A percentile compares a stretch with the other conserved stretches of the same genome.
These are phyloP conservation scores for Nannochloropsis oceanica DNA, from an alignment of 108 stramenopile species.

Conservation along the genomic window DNA sequence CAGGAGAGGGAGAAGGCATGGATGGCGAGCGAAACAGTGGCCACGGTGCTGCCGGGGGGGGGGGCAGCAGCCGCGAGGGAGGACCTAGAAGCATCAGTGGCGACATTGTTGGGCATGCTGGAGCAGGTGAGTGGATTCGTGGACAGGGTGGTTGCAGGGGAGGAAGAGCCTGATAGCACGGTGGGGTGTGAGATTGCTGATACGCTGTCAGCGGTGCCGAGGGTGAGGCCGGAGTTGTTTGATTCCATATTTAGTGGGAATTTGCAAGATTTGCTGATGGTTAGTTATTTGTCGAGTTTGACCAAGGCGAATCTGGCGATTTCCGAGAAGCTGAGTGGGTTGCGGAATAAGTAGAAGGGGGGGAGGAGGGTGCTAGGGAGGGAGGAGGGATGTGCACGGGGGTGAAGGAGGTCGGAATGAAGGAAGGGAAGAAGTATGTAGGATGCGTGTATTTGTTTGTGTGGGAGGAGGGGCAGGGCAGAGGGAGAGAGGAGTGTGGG, in stretches of 20 bases:
- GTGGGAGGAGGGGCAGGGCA: background rate
- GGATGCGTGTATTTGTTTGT: background rate
- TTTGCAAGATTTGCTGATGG: constrained; percentile 92
- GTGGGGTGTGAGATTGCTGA: constrained; percentile 61
- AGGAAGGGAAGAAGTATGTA: background rate
- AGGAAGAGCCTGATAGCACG: constrained; percentile 43
- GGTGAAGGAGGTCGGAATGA: background rate
- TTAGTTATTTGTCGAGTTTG: constrained; percentile 76
- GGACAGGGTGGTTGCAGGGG: constrained; percentile 62
- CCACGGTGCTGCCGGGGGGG: constrained; percentile 7
- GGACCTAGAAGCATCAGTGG: background rate
- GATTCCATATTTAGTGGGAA: constrained; percentile 72
- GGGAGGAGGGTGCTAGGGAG: background rate
- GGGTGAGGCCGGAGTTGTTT: constrained; percentile 70
- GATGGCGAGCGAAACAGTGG: constrained; percentile 11
- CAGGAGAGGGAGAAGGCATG: constrained; percentile 26
- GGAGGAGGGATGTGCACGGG: background rate
- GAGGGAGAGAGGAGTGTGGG: background rate
- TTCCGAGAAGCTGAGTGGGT: constrained; percentile 65
- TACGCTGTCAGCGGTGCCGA: constrained; percentile 61
- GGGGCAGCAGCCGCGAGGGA: background rate
- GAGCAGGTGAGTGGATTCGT: constrained; percentile 64
- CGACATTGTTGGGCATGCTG: constrained; percentile 50
- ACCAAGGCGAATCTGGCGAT: constrained; percentile 79
- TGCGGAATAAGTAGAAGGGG: background rate